Evolutionary conservation across 768 basidiomycete genomes (phyloP).

Genomic region (Mycena albidolilacea): DNA sequence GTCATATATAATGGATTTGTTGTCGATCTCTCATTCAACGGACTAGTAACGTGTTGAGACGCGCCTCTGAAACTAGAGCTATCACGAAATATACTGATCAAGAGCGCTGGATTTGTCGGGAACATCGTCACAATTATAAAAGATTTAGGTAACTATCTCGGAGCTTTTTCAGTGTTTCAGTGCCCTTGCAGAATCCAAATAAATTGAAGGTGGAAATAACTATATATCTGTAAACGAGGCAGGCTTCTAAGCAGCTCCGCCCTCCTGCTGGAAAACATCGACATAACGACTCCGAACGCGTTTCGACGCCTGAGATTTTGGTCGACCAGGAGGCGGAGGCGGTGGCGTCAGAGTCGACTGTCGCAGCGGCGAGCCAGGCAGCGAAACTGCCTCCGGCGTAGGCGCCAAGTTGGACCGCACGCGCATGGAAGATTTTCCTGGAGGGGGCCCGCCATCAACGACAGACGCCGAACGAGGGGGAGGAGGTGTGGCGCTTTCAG

Average conservation of each 20-base stretch:
- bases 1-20: too few relatives aligned
- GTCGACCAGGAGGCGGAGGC: conserved; percentile 67
- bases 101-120: too few relatives aligned
- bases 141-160: too few relatives aligned
- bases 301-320: conserved; percentile 77
- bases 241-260: conserved; percentile 38
- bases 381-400: conserved; percentile 57
- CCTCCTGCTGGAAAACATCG: conserved; percentile 83
- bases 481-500: conserved; percentile 45
- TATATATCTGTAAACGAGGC: conserved; percentile 18
- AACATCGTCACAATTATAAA: too few relatives aligned
- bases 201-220: conserved; percentile 18
- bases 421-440: conserved; percentile 66
- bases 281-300: conserved; percentile 89
- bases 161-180: not conserved
- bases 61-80: too few relatives aligned
- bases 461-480: conserved; percentile 71
- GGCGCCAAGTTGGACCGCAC: conserved; percentile 79
- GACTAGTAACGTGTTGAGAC: too few relatives aligned
- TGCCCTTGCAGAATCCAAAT: conserved; percentile 17
- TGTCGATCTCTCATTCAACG: too few relatives aligned
- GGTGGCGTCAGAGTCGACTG: conserved; percentile 54
- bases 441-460: conserved; percentile 71
- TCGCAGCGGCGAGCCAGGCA: conserved; percentile 62
- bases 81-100: too few relatives aligned